These are phyloP conservation scores for Ambrosia trifida DNA, from an alignment of 129 eudicot species.

Conservation along the genomic window DNA sequence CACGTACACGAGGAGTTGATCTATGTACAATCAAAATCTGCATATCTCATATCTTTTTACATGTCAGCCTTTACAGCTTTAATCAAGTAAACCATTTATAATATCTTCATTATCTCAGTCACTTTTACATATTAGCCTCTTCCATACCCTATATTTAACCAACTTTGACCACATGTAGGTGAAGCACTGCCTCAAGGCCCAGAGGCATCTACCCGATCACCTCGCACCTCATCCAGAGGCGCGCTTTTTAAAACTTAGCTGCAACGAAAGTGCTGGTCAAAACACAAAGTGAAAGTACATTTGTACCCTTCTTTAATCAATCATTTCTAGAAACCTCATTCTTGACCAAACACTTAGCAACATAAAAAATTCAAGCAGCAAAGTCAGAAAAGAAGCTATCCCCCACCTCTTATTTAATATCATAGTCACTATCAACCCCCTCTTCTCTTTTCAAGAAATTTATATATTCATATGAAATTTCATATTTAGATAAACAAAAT, in stretches of 20 bases:
- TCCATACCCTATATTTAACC: too few species aligned
- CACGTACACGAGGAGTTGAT: too few species aligned
- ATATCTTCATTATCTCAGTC: too few species aligned
- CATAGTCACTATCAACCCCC: constrained; percentile 9
- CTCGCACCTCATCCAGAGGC: too few species aligned
- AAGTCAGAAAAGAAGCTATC: background rate
- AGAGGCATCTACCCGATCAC: too few species aligned
- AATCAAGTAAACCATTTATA: too few species aligned
- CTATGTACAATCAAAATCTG: too few species aligned
- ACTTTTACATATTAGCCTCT: too few species aligned
- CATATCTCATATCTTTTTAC: too few species aligned
- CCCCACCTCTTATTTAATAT: constrained; percentile 13
- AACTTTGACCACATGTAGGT: too few species aligned
- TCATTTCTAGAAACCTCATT: background rate
- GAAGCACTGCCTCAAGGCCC: too few species aligned
- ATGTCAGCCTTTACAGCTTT: too few species aligned
- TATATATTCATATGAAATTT: background rate
- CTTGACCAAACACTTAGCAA: background rate
- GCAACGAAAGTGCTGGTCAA: background rate
- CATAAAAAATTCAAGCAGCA: constrained; percentile 6
- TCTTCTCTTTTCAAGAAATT: background rate
- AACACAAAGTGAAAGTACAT: constrained; percentile 13
- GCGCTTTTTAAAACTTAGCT: background rate
- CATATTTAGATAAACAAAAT: background rate
- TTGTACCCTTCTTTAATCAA: background rate